Evolutionary conservation across 2,329 filamentous ascomycete species (phyloP).

Genomic region (Ustilaginoidea virens): DNA sequence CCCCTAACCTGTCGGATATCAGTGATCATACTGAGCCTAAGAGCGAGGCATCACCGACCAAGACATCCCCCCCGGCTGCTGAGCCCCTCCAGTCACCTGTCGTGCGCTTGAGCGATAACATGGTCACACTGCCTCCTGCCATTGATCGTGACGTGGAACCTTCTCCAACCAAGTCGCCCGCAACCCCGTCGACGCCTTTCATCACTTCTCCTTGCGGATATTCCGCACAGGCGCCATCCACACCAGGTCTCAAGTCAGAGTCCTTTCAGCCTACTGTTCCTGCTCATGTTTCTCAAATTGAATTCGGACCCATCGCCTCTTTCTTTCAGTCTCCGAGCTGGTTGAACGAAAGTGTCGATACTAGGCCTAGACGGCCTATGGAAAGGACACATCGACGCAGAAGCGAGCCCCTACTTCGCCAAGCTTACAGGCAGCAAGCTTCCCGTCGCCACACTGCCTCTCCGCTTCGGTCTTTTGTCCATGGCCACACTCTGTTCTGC

Average conservation of each 20-base stretch:
- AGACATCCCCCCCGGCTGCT: slow-evolving; percentile 12
- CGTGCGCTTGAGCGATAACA: slow-evolving; percentile 13
- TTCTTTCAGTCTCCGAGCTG: slow-evolving; percentile 14
- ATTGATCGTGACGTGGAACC: slow-evolving; percentile 10
- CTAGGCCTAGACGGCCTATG: slow-evolving; percentile 10
- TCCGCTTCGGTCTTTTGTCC: too few species aligned
- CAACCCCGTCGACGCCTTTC: slow-evolving; percentile 13
- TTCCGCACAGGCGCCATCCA: slow-evolving; percentile 10
- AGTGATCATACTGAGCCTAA: slow-evolving; percentile 14
- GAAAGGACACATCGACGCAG: slow-evolving; percentile 14
- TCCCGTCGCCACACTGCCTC: slow-evolving; percentile 15
- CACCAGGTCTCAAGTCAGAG: slow-evolving; percentile 8
- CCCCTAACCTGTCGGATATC: slow-evolving; percentile 13
- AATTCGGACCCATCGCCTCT: slow-evolving; percentile 14
- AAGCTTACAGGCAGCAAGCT: slow-evolving; percentile 8
- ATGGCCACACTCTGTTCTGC: too few species aligned
- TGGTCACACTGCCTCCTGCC: slow-evolving; percentile 15
- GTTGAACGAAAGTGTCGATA: slow-evolving; percentile 10
- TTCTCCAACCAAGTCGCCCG: slow-evolving; percentile 16
- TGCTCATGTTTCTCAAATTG: slow-evolving; percentile 8
- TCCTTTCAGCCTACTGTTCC: slow-evolving; percentile 7
- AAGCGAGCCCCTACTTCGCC: slow-evolving; percentile 19
- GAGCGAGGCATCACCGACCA: slow-evolving; percentile 13
- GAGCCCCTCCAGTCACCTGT: slow-evolving; percentile 12
- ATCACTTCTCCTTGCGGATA: slow-evolving; percentile 4